These are phyloP conservation scores for Scedosporium apiospermum DNA, from an alignment of 2,329 filamentous ascomycete species.

Conservation along the genomic window DNA sequence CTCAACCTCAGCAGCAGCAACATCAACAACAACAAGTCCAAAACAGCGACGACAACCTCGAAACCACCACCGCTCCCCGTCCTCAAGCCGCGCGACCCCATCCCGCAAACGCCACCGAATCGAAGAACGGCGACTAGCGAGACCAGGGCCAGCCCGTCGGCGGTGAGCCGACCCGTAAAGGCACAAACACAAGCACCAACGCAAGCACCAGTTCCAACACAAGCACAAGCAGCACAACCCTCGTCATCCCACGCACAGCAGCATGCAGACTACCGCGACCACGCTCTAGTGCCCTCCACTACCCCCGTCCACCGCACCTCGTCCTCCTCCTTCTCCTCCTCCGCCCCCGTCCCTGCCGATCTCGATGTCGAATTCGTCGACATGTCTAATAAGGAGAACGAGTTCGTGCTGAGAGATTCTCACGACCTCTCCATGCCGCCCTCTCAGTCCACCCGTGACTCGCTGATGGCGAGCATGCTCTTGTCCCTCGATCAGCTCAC, in stretches of 20 bases:
- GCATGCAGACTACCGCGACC: constrained; percentile 23
- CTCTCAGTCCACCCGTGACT: constrained; percentile 71
- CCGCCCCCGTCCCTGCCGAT: background rate
- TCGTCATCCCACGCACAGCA: constrained; percentile 11
- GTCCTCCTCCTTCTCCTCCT: constrained; percentile 19
- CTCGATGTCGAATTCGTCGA: constrained; percentile 16
- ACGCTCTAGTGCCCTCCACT: constrained; percentile 28
- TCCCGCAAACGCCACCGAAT: constrained; percentile 3
- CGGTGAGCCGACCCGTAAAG: constrained; percentile 4
- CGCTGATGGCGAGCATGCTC: constrained; percentile 92
- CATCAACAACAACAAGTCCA: constrained; percentile 1
- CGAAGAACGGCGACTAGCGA: background rate
- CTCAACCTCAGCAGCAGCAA: constrained; percentile 12
- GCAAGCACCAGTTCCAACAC: background rate
- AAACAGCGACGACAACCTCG: background rate
- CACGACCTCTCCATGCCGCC: constrained; percentile 80
- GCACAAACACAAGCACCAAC: background rate
- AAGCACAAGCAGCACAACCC: background rate
- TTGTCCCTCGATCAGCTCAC: constrained; percentile 77
- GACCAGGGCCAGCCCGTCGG: constrained; percentile 5
- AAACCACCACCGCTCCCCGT: constrained; percentile 1
- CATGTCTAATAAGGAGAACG: constrained; percentile 20
- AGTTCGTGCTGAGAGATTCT: constrained; percentile 46
- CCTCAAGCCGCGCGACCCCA: constrained; percentile 1
- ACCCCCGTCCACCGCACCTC: constrained; percentile 25